Percentiles rank a stretch among this genome's conserved stretches.
These are phyloP conservation scores for Penicillium maclennaniae DNA, from an alignment of 495 filamentous ascomycete species.

Conservation along the genomic window DNA sequence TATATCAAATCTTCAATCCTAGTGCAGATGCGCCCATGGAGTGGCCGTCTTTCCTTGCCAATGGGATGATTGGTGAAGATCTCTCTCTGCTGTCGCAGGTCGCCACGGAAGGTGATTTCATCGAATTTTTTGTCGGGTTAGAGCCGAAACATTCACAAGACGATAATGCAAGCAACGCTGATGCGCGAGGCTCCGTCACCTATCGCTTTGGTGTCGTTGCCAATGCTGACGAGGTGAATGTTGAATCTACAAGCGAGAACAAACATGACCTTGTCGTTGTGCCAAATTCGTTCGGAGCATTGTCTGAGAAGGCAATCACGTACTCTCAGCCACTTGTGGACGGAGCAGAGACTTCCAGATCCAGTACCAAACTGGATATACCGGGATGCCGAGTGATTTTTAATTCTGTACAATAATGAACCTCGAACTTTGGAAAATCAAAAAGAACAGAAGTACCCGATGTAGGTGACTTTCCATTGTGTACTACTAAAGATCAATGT, in stretches of 20 bases:
- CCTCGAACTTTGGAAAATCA: slow-evolving; percentile 4
- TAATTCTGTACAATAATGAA: slow-evolving; percentile 7
- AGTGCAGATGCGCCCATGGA: slow-evolving; percentile 9
- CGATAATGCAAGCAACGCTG: background rate
- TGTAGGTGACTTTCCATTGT: background rate
- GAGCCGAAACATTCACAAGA: slow-evolving; percentile 12
- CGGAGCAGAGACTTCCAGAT: slow-evolving; percentile 10
- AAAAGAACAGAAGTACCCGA: background rate
- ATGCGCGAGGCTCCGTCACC: slow-evolving; percentile 10
- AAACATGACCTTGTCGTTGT: slow-evolving; percentile 24
- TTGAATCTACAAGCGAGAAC: slow-evolving; percentile 6
- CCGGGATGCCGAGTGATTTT: slow-evolving; percentile 35
- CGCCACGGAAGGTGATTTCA: slow-evolving; percentile 44
- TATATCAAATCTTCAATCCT: slow-evolving; percentile 24
- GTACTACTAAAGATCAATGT: slow-evolving; percentile 3
- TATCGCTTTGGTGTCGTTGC: slow-evolving; percentile 35
- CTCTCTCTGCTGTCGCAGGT: slow-evolving; percentile 41
- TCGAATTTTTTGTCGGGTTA: slow-evolving; percentile 48
- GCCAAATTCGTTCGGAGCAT: slow-evolving; percentile 42
- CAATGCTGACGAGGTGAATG: slow-evolving; percentile 17
- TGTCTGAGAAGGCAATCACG: slow-evolving; percentile 49
- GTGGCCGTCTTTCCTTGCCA: slow-evolving; percentile 18
- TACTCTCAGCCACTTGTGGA: slow-evolving; percentile 30
- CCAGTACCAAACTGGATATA: slow-evolving; percentile 40
- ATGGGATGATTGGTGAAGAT: slow-evolving; percentile 28